phyloP scores from a whole-genome alignment of 495 filamentous ascomycete species.

The Physcia stellaris region DNA sequence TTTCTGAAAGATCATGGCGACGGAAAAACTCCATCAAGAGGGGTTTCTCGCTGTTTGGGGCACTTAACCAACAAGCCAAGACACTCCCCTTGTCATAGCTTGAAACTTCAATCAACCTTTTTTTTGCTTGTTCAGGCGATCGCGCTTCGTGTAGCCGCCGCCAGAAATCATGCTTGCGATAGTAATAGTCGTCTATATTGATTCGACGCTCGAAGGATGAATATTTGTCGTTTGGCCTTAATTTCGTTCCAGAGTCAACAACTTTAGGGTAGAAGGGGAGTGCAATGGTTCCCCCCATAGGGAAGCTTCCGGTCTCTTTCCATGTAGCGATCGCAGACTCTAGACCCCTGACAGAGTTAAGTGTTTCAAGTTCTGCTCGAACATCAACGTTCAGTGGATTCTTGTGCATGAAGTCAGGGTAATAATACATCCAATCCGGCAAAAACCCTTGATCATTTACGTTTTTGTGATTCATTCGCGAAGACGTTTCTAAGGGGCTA shows the following conservation, averaged over 20 bases:
- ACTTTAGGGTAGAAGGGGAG: neutral
- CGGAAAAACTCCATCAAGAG: neutral
- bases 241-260: neutral
- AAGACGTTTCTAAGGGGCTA: neutral
- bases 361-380: neutral
- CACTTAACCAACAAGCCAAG: neutral
- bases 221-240: neutral
- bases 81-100: neutral
- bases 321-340: neutral
- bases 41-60: neutral
- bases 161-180: no score
- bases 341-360: neutral
- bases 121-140: no score
- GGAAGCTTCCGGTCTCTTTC: neutral
- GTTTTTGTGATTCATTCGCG: neutral
- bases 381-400: neutral
- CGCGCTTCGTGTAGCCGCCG: no score
- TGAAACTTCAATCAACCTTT: no score
- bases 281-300: neutral
- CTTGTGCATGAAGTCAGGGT: neutral
- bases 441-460: neutral
- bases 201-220: neutral
- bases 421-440: slow-evolving; percentile 1
- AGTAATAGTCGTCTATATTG: no score
- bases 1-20: neutral